Conservation (phyloP, 2,329 filamentous ascomycete species). For the Fusarium sororula region DNA sequence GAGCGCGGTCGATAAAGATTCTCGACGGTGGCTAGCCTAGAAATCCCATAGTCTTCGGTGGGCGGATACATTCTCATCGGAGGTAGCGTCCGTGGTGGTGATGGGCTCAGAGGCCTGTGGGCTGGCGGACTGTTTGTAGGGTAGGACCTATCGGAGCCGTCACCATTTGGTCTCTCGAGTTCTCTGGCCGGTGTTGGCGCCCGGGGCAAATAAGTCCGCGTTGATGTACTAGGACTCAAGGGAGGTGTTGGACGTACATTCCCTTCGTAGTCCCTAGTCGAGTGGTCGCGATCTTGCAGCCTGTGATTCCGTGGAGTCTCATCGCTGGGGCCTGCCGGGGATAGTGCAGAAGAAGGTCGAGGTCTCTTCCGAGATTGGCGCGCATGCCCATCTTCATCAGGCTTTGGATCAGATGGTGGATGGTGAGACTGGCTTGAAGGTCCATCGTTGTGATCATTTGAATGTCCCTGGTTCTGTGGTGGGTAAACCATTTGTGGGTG, state of each 20-base stretch:
- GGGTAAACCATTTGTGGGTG: not conserved
- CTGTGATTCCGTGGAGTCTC: not conserved
- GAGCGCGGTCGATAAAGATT: not conserved
- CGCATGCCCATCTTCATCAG: not conserved
- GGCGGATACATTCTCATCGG: rapidly evolving
- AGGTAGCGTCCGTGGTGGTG: not conserved
- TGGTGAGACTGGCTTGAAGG: not conserved
- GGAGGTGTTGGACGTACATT: no score
- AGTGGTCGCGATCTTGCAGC: not conserved
- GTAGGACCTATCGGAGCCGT: rapidly evolving
- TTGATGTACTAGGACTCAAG: no score
- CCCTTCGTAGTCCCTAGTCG: rapidly evolving
- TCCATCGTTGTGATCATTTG: no score
- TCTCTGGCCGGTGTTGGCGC: rapidly evolving
- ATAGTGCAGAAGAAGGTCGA: rapidly evolving
- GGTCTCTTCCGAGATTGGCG: not conserved
- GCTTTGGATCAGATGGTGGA: not conserved
- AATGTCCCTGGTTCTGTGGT: not conserved
- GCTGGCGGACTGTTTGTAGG: no score
- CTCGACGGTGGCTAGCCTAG: not conserved
- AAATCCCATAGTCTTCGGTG: not conserved
- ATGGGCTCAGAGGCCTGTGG: rapidly evolving
- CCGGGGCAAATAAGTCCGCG: rapidly evolving
- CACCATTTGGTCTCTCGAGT: rapidly evolving
- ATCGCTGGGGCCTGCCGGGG: rapidly evolving